These are phyloP conservation scores for Cladophialophora exuberans DNA, from an alignment of 2,329 filamentous ascomycete species.

Conservation along the genomic window DNA sequence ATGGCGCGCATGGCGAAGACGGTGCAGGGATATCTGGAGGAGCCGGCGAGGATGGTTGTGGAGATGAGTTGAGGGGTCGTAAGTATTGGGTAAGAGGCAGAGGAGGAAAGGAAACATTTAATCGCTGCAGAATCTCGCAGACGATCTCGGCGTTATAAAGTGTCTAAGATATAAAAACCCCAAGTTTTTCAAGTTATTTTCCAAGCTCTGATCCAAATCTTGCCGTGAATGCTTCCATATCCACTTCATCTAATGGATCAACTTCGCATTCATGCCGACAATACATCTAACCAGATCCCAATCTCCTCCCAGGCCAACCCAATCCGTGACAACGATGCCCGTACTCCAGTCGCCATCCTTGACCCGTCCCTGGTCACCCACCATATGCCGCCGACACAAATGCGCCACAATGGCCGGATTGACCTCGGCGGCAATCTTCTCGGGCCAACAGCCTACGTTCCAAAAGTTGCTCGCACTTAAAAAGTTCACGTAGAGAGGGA, in stretches of 20 bases:
- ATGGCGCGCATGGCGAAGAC: constrained; percentile 88
- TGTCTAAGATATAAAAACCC: no score
- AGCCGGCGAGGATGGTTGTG: constrained; percentile 84
- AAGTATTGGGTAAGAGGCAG: no score
- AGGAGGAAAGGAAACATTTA: no score
- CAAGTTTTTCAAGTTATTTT: no score
- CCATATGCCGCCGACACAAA: constrained; percentile 57
- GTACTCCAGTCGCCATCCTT: constrained; percentile 73
- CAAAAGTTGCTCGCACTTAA: constrained; percentile 92
- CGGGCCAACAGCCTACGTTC: constrained; percentile 89
- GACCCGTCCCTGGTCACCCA: constrained; percentile 36
- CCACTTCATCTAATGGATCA: constrained; percentile 38
- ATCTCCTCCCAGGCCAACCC: constrained; percentile 82
- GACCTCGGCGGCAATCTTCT: constrained; percentile 82
- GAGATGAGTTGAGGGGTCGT: constrained; percentile 66
- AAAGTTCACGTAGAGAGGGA: constrained; percentile 87
- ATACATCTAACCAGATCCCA: constrained; percentile 90
- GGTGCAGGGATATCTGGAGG: constrained; percentile 77
- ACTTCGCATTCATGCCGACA: constrained; percentile 83
- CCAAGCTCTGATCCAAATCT: no score
- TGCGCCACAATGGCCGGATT: constrained; percentile 74
- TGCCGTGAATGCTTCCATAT: no score
- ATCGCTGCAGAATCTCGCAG: no score
- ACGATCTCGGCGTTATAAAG: no score
- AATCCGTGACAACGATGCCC: constrained; percentile 89